Evolutionary conservation across 306 rosid genomes (phyloP), one percentile per base, ranked within the genome.

Genomic region (Rosa persica): DNA sequence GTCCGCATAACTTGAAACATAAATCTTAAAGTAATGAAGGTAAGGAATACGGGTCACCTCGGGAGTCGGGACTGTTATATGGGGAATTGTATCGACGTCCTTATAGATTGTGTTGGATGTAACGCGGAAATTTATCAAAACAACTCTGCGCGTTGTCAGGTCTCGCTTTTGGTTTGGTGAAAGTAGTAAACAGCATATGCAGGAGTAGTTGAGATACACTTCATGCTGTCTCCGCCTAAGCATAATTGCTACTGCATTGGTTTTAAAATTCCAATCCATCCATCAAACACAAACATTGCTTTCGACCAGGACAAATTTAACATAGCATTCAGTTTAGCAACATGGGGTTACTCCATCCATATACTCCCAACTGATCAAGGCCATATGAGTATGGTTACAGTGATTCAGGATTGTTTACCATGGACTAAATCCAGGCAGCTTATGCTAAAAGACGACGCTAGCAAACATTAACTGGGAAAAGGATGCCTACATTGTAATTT

Each of bases 401-500:
- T 22, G 8, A 23, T 19, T 48, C 42, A 51, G 42, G 8, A 44
- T 47, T 58, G 71, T 67, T 78, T 12, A 60, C 66, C 27, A 79
- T 47, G 77, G 64, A 72, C 74, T 47, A 72, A 20, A 62, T 60
- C 52, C 82, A 60, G 34, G 34, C 44, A 70, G 12, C 42, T 48
- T 17, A 68, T 25, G 73, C 22, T n/a, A 36, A 13, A 62, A 34
- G 55, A 66, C 42, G 49, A 11, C 25, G 67, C 76, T 58, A 19
- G 22, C 23, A 58, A 66, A 51, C 30, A 57, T 43, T 17, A 69
- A 67, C 79, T 39, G 23, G 39, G 60, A 74, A 22, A 77, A 25
- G 12, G 2, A 2, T 17, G 52, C 67, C 16, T 62, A 75, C 30
- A 52, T 8, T 43, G 43, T n/a, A 38, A 42, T 76, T 78, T 70